Evolutionary conservation across 345 rosid species (phyloP).

Genomic region (Populus davidiana): DNA sequence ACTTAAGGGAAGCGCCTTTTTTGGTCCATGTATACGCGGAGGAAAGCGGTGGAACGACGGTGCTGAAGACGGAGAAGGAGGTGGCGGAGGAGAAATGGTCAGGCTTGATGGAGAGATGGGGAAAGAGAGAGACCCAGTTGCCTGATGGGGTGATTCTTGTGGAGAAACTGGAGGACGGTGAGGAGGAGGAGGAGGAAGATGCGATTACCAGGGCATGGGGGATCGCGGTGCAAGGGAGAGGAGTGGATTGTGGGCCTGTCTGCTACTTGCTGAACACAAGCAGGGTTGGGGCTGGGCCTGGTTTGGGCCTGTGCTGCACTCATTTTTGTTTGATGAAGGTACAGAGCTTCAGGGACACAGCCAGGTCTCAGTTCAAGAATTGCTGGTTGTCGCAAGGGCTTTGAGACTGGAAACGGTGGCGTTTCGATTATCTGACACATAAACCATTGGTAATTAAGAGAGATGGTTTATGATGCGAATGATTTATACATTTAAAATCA

Average conservation of each 20-base stretch:
- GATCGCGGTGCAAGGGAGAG: conserved; percentile 69
- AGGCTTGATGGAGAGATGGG: conserved; percentile 46
- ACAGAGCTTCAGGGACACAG: conserved; percentile 50
- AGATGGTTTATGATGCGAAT: not conserved
- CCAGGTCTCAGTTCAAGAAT: conserved; percentile 50
- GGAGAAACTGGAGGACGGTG: conserved; percentile 47
- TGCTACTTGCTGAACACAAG: conserved; percentile 71
- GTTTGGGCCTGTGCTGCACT: conserved; percentile 49
- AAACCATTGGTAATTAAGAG: not conserved
- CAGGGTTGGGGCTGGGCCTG: conserved; percentile 45
- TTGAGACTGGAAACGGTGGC: not conserved
- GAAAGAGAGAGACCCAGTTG: conserved; percentile 35
- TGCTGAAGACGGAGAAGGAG: conserved; percentile 39
- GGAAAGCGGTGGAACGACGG: conserved; percentile 20
- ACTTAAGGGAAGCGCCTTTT: conserved; percentile 15
- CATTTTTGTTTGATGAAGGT: conserved; percentile 69
- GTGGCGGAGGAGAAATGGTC: conserved; percentile 49
- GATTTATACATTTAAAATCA: not conserved
- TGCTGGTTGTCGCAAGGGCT: conserved; percentile 47
- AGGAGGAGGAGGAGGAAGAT: not conserved
- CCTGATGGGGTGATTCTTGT: conserved; percentile 82
- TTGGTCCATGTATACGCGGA: conserved; percentile 56
- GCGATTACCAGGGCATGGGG: conserved; percentile 59
- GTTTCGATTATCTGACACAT: not conserved
- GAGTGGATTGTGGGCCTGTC: conserved; percentile 43